Conservation (phyloP, 2,329 filamentous ascomycete genomes). For the Claviceps sp. region DNA sequence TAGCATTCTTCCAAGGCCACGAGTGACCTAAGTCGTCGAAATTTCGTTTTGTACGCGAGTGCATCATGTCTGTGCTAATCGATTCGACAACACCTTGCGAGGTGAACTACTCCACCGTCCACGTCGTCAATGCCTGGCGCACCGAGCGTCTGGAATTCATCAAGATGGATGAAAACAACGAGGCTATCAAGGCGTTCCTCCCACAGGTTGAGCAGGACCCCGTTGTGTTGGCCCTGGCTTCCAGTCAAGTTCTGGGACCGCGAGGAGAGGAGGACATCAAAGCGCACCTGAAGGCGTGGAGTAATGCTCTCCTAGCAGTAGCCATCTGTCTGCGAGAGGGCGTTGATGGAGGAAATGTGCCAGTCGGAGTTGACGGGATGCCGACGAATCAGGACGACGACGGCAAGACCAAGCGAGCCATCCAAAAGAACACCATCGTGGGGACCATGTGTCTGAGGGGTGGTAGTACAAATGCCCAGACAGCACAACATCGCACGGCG, state of each 20-base stretch:
- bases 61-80: neutral
- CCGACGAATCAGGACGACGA: neutral
- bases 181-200: constrained; percentile 7
- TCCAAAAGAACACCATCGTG: constrained; percentile 6
- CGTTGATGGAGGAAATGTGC: neutral
- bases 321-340: constrained; percentile 9
- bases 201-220: constrained; percentile 8
- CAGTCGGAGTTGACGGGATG: constrained; percentile 1
- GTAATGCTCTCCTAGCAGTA: constrained; percentile 10
- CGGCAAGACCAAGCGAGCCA: neutral
- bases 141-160: constrained; percentile 10
- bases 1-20: too few species aligned
- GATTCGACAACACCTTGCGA: neutral
- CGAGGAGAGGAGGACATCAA: constrained; percentile 7
- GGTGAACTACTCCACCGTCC: constrained; percentile 2
- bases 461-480: constrained; percentile 6
- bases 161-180: constrained; percentile 8
- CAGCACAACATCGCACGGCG: constrained; percentile 10
- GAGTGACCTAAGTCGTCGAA: too few species aligned
- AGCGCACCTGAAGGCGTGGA: constrained; percentile 3
- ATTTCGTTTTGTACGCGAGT: too few species aligned
- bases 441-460: constrained; percentile 11
- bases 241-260: constrained; percentile 4
- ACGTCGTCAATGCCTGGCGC: constrained; percentile 7
- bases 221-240: constrained; percentile 7